These are phyloP conservation scores for Agrocybe chaxingu DNA, from an alignment of 768 basidiomycete genomes.

Conservation along the genomic window DNA sequence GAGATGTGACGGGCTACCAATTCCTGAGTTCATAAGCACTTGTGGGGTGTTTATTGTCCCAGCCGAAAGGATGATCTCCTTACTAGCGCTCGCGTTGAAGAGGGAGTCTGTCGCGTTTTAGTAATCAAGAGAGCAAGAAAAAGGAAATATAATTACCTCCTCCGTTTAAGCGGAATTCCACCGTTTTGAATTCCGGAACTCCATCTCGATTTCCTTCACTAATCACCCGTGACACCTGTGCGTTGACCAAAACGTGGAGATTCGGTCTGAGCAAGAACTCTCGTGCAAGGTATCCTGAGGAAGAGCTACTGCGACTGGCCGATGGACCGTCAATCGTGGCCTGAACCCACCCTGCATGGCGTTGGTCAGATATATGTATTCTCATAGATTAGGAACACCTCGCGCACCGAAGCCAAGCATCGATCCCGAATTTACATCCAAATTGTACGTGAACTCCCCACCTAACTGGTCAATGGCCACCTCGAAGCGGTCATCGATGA, in stretches of 20 bases:
- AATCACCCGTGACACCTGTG: constrained; percentile 20
- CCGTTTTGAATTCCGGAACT: constrained; percentile 1
- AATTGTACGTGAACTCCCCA: constrained; percentile 25
- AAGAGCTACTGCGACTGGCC: constrained; percentile 18
- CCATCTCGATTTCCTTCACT: not conserved
- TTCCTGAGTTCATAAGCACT: constrained; percentile 31
- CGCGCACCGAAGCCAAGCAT: constrained; percentile 27
- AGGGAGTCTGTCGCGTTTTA: not conserved
- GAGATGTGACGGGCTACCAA: constrained; percentile 25
- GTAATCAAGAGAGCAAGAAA: not conserved
- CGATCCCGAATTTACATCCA: constrained; percentile 26
- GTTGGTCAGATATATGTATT: not conserved
- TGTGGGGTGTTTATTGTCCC: constrained; percentile 33
- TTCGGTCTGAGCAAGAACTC: constrained; percentile 13
- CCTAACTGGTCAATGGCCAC: constrained; percentile 32
- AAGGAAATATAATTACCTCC: not conserved
- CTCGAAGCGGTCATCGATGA: constrained; percentile 26
- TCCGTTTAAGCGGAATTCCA: constrained; percentile 8
- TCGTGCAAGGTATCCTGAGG: constrained; percentile 12
- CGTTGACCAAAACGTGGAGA: constrained; percentile 17
- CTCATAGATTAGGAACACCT: not conserved
- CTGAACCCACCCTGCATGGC: constrained; percentile 15
- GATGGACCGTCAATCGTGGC: constrained; percentile 15
- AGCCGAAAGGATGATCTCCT: constrained; percentile 35
- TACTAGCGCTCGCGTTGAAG: constrained; percentile 16